Percentiles rank a stretch among this genome's conserved stretches.
Evolutionary conservation across 164 flowering plant genomes (phyloP).

Genomic region (Tetracentron sinense): DNA sequence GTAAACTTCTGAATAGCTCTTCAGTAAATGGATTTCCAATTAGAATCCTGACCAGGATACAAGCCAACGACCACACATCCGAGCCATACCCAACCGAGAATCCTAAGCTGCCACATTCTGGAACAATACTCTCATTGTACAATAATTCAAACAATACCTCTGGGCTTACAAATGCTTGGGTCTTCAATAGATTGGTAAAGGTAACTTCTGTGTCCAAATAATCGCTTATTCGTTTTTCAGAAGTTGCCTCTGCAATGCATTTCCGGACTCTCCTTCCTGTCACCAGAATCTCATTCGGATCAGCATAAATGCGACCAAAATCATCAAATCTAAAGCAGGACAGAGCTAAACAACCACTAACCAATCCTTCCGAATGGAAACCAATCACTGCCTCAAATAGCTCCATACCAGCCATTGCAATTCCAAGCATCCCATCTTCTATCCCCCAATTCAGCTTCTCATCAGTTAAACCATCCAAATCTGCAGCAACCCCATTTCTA

Average conservation of each 20-base stretch:
- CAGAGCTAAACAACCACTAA: slow-evolving; percentile 46
- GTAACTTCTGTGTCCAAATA: slow-evolving; percentile 16
- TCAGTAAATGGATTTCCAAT: slow-evolving; percentile 39
- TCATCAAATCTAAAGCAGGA: slow-evolving; percentile 52
- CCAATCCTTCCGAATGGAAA: slow-evolving; percentile 53
- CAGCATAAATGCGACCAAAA: slow-evolving; percentile 46
- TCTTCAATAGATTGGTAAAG: slow-evolving; percentile 20
- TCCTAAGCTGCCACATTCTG: slow-evolving; percentile 19
- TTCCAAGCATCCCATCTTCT: slow-evolving; percentile 23
- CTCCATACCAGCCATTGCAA: slow-evolving; percentile 51
- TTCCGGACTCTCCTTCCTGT: slow-evolving; percentile 39
- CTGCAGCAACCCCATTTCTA: slow-evolving; percentile 12
- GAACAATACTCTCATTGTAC: slow-evolving; percentile 18
- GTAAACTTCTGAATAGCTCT: slow-evolving; percentile 24
- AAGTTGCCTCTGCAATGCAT: slow-evolving; percentile 17
- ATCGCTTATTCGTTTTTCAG: slow-evolving; percentile 11
- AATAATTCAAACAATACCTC: slow-evolving; percentile 49
- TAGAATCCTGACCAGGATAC: slow-evolving; percentile 46
- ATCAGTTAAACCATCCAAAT: slow-evolving; percentile 1
- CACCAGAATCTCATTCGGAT: slow-evolving; percentile 37
- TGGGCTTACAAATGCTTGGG: slow-evolving; percentile 53
- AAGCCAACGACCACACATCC: slow-evolving; percentile 80
- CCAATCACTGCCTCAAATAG: slow-evolving; percentile 56
- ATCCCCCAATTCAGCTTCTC: slow-evolving; percentile 2
- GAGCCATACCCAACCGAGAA: slow-evolving; percentile 42